Conservation (phyloP, 768 basidiomycete genomes). For the Russula vinacea region DNA sequence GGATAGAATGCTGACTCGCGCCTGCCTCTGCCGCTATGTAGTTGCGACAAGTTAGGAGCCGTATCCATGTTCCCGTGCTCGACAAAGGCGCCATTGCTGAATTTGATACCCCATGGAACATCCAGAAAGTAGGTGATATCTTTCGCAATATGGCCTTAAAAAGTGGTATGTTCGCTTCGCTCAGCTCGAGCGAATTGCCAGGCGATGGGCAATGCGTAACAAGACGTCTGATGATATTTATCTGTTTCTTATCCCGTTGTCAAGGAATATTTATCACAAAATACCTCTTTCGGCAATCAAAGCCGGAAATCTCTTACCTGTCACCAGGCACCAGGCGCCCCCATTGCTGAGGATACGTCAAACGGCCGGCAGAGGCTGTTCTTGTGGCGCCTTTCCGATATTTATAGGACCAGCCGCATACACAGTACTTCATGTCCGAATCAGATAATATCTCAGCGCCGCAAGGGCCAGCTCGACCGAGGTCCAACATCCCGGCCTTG, state of each 20-base stretch:
- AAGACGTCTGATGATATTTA: not conserved
- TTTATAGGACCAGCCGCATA: no score
- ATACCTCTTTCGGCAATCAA: not conserved
- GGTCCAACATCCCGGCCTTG: not conserved
- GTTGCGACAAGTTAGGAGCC: conserved; percentile 75
- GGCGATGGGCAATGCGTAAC: conserved; percentile 24
- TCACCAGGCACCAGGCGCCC: no score
- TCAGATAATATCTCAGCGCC: not conserved
- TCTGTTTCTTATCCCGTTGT: not conserved
- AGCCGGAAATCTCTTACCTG: not conserved
- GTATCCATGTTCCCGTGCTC: no score
- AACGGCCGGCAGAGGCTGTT: not conserved
- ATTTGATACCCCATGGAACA: conserved; percentile 53
- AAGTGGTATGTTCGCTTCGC: conserved; percentile 61
- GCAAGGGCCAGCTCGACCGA: not conserved
- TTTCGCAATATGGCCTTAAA: conserved; percentile 55
- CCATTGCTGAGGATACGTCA: not conserved
- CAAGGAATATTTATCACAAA: not conserved
- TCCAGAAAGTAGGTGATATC: conserved; percentile 45
- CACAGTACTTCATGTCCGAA: not conserved
- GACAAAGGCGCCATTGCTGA: conserved; percentile 56
- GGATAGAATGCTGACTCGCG: not conserved
- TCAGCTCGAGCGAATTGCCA: conserved; percentile 61
- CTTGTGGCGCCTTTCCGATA: no score
- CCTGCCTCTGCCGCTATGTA: conserved; percentile 32